Evolutionary conservation across 176 grass and related monocot species (phyloP).

Genomic region (barley (Hordeum vulgare)): DNA sequence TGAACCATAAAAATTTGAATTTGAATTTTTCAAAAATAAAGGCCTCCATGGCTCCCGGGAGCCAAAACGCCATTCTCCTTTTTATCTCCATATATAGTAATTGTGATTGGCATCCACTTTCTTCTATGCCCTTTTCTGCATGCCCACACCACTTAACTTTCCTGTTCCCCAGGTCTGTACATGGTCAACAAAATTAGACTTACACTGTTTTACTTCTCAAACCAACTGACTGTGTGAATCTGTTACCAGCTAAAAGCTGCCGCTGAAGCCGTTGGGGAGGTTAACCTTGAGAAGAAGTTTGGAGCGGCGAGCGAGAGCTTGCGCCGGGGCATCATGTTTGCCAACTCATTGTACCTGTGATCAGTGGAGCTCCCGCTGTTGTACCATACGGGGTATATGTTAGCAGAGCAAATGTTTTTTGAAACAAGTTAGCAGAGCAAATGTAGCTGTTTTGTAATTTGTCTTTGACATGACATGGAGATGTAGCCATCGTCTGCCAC

Average conservation of each 20-base stretch:
- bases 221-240: constrained; percentile 13
- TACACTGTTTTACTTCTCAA: background rate
- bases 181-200: background rate
- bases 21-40: too few relatives aligned
- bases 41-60: too few relatives aligned
- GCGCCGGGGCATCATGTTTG: constrained; percentile 90
- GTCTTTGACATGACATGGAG: background rate
- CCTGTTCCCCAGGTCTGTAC: background rate
- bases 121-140: background rate
- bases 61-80: too few relatives aligned
- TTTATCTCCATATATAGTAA: too few relatives aligned
- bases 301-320: constrained; percentile 62
- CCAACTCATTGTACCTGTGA: constrained; percentile 91
- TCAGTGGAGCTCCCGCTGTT: background rate
- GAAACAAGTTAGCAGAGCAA: background rate
- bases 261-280: constrained; percentile 74
- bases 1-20: too few relatives aligned
- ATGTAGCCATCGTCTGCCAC: background rate
- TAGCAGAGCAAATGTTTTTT: constrained; percentile 1
- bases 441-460: background rate
- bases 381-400: background rate
- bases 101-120: background rate
- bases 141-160: background rate
- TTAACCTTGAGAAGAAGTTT: constrained; percentile 67
- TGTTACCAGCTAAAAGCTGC: constrained; percentile 67